A percentile compares a stretch with the other conserved stretches of the same genome.
Evolutionary conservation across 768 basidiomycete genomes (phyloP).

Genomic region (Termitomyces titanicus): DNA sequence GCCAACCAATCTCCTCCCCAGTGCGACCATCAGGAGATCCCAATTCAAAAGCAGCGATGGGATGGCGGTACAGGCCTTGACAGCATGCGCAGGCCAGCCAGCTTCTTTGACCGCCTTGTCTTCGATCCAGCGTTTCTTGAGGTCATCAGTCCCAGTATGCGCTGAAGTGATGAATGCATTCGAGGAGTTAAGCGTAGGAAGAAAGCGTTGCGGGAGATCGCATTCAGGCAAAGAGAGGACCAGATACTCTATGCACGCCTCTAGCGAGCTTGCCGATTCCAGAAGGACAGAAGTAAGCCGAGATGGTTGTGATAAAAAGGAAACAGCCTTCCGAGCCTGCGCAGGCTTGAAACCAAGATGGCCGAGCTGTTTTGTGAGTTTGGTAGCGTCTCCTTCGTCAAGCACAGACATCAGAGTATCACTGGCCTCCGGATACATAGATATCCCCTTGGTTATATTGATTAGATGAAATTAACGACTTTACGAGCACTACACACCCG

Average conservation of each 20-base stretch:
- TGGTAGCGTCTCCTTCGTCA: constrained; percentile 35
- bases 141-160: constrained; percentile 56
- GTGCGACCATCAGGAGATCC: constrained; percentile 49
- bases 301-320: constrained; percentile 57
- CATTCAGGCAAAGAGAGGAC: constrained; percentile 83
- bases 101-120: constrained; percentile 81
- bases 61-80: constrained; percentile 50
- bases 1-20: constrained; percentile 56
- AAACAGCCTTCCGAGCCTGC: constrained; percentile 50
- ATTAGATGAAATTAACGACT: background rate
- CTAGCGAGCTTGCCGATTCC: constrained; percentile 52
- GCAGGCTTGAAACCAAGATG: constrained; percentile 61
- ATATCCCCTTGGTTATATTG: constrained; percentile 38
- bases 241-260: constrained; percentile 83
- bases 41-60: constrained; percentile 39
- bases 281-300: constrained; percentile 61
- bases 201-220: constrained; percentile 74
- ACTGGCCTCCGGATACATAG: constrained; percentile 45
- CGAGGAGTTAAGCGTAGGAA: constrained; percentile 62
- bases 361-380: constrained; percentile 52
- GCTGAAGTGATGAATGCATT: constrained; percentile 64
- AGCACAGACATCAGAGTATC: constrained; percentile 33
- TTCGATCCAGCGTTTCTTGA: constrained; percentile 76
- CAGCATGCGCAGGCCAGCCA: constrained; percentile 73
- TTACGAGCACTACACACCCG: constrained; percentile 40